A percentile compares a stretch with the other conserved stretches of the same genome.
Evolutionary conservation across 1,284 basidiomycete species (phyloP).

Genomic region (Stereum hirsutum): DNA sequence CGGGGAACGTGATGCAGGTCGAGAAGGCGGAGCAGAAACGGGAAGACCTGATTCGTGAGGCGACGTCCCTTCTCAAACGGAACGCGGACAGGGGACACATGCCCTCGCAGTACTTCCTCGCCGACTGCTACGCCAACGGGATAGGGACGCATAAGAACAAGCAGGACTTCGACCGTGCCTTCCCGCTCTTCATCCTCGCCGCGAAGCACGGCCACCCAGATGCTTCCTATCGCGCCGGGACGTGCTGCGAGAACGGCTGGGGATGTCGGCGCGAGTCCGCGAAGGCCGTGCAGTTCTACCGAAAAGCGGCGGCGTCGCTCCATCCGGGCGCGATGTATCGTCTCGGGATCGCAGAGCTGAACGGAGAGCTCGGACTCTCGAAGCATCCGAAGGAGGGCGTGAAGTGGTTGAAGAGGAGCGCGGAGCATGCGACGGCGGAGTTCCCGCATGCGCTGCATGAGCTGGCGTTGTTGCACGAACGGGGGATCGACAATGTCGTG

Average conservation of each 20-base stretch:
- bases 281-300: slow-evolving; percentile 91
- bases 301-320: slow-evolving; percentile 84
- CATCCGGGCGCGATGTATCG: slow-evolving; percentile 97
- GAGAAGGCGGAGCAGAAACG: slow-evolving; percentile 77
- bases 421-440: slow-evolving; percentile 90
- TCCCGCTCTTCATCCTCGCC: slow-evolving; percentile 91
- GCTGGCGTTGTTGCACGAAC: slow-evolving; percentile 88
- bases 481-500: slow-evolving; percentile 93
- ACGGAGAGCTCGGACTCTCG: slow-evolving; percentile 85
- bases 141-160: slow-evolving; percentile 83
- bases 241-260: slow-evolving; percentile 99
- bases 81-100: slow-evolving; percentile 92
- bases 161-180: slow-evolving; percentile 96
- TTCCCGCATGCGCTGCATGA: slow-evolving; percentile 97
- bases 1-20: slow-evolving; percentile 68
- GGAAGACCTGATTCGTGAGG: slow-evolving; percentile 83
- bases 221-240: slow-evolving; percentile 91
- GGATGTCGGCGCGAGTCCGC: slow-evolving; percentile 88
- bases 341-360: slow-evolving; percentile 92
- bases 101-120: slow-evolving; percentile 93
- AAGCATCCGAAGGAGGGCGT: slow-evolving; percentile 93
- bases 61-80: slow-evolving; percentile 77
- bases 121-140: slow-evolving; percentile 96
- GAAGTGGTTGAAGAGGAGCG: slow-evolving; percentile 96
- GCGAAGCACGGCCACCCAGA: slow-evolving; percentile 99